Evolutionary conservation across 352 stramenopile genomes (phyloP).

Genomic region (Phytophthora boehmeriae): DNA sequence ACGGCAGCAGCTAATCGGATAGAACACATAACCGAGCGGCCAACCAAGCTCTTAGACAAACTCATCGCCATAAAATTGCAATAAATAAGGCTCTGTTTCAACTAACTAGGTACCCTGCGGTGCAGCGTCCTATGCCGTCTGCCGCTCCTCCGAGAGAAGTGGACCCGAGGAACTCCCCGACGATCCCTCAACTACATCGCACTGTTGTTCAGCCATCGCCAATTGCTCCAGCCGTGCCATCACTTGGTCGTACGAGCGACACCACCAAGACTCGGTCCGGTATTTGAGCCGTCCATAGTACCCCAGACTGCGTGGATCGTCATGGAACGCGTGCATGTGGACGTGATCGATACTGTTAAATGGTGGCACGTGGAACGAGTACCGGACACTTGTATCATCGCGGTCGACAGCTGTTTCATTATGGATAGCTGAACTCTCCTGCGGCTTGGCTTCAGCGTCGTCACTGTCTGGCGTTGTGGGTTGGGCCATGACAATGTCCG

Average conservation of each 20-base stretch:
- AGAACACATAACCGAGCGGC: conserved; percentile 3
- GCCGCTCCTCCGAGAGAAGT: conserved; percentile 12
- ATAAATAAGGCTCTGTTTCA: conserved; percentile 25
- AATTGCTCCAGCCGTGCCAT: conserved; percentile 41
- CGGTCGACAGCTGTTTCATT: neutral
- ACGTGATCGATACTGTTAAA: conserved; percentile 92
- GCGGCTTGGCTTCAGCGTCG: neutral
- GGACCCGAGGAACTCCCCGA: conserved; percentile 20
- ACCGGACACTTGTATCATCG: conserved; percentile 40
- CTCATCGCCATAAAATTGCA: conserved; percentile 19
- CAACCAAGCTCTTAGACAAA: neutral
- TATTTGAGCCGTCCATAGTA: conserved; percentile 82
- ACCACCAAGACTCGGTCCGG: conserved; percentile 84
- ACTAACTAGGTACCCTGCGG: neutral
- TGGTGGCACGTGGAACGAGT: conserved; percentile 67
- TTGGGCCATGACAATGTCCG: conserved; percentile 46
- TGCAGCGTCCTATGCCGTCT: conserved; percentile 19
- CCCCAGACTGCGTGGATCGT: conserved; percentile 41
- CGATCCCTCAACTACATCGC: conserved; percentile 16
- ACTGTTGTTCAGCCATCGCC: conserved; percentile 13
- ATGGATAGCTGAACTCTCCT: neutral
- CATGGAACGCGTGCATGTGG: conserved; percentile 85
- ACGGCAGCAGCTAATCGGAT: conserved; percentile 30
- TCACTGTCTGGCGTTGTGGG: conserved; percentile 2
- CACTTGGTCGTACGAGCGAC: conserved; percentile 78